phyloP scores from a whole-genome alignment of 2,329 filamentous ascomycete species.

The Calonectria henricotiae region DNA sequence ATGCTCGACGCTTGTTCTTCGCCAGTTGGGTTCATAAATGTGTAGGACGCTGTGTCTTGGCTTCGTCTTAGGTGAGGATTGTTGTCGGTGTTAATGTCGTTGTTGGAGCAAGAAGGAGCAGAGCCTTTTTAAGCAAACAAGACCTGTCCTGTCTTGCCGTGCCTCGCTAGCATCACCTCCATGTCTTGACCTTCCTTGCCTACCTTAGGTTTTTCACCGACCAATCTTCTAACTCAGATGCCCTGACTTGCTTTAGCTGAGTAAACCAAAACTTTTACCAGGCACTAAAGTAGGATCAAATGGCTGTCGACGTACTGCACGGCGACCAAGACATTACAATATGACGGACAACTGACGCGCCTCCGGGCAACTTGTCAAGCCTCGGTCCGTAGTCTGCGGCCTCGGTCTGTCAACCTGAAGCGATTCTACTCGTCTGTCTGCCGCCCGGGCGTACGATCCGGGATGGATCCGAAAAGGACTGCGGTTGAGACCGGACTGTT shows the following conservation, averaged over 20 bases:
- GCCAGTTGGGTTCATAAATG: not conserved
- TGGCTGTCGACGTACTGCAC: slow-evolving; percentile 9
- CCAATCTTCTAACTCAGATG: slow-evolving; percentile 19
- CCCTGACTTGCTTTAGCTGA: slow-evolving; percentile 23
- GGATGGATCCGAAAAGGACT: not conserved
- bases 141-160: slow-evolving; percentile 9
- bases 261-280: slow-evolving; percentile 23
- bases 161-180: slow-evolving; percentile 21
- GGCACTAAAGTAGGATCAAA: slow-evolving; percentile 20
- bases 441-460: slow-evolving; percentile 3
- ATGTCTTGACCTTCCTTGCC: slow-evolving; percentile 19
- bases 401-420: slow-evolving; percentile 4
- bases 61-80: not conserved
- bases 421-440: slow-evolving; percentile 12
- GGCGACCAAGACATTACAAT: slow-evolving; percentile 16
- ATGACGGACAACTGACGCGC: not conserved
- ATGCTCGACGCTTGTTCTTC: not conserved
- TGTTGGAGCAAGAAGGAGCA: slow-evolving; percentile 5
- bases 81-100: not conserved
- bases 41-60: not conserved
- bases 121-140: slow-evolving; percentile 22
- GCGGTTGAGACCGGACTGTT: slow-evolving; percentile 7
- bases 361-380: slow-evolving; percentile 9
- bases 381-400: slow-evolving; percentile 11
- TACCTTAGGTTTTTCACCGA: slow-evolving; percentile 25